Conservation (phyloP, 305 asterid genomes). For the Plantago lanceolata region DNA sequence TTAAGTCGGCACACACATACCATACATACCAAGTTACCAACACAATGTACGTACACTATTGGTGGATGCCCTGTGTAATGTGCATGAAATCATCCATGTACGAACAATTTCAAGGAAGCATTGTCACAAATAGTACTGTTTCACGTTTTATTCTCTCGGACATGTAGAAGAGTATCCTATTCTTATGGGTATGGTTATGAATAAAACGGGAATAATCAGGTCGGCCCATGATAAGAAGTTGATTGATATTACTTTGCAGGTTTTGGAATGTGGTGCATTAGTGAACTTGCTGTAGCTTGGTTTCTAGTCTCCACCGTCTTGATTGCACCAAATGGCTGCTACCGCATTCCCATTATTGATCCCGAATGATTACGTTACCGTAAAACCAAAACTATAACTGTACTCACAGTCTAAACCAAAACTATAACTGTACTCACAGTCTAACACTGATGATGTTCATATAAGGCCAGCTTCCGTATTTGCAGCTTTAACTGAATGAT, state of each 20-base stretch:
- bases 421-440: no score
- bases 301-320: neutral
- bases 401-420: no score
- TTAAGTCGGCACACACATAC: no score
- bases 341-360: neutral
- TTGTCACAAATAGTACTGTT: neutral
- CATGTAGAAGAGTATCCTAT: neutral
- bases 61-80: no score
- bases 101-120: no score
- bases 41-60: no score
- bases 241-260: constrained; percentile 4
- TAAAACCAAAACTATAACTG: neutral
- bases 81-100: no score
- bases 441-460: neutral
- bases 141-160: neutral
- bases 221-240: constrained; percentile 2
- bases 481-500: neutral
- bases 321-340: constrained; percentile 7
- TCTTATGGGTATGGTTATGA: neutral
- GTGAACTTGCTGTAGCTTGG: constrained; percentile 1
- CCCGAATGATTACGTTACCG: neutral
- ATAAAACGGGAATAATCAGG: neutral
- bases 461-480: neutral
- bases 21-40: no score
- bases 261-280: constrained; percentile 3